A percentile compares a stretch with the other conserved stretches of the same genome.
phyloP scores from a whole-genome alignment of 768 basidiomycete genomes.

The Podaxis mareebaensis region DNA sequence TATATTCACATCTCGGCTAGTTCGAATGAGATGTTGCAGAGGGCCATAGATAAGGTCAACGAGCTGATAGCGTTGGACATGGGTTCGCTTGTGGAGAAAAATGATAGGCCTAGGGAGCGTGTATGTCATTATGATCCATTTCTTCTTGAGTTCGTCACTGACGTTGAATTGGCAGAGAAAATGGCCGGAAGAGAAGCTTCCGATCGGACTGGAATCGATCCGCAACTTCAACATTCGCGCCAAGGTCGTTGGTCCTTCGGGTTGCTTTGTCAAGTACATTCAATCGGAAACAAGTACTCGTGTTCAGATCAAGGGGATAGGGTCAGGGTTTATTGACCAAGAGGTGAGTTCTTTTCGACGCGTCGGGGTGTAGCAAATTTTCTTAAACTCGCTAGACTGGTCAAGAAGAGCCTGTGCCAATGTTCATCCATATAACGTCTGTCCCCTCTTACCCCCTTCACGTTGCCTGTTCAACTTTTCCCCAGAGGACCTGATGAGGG shows the following conservation, averaged over 20 bases:
- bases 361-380: slow-evolving; percentile 30
- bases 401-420: slow-evolving; percentile 82
- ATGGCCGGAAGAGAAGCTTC: slow-evolving; percentile 98
- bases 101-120: slow-evolving; percentile 65
- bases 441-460: too few relatives aligned
- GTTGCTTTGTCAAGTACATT: slow-evolving; percentile 97
- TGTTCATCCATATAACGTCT: slow-evolving; percentile 84
- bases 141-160: not conserved
- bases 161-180: slow-evolving; percentile 57
- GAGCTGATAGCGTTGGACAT: slow-evolving; percentile 75
- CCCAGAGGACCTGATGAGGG: slow-evolving; percentile 77
- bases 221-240: slow-evolving; percentile 97
- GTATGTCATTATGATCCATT: slow-evolving; percentile 33
- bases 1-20: slow-evolving; percentile 91
- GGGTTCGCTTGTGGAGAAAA: slow-evolving; percentile 80
- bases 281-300: slow-evolving; percentile 95
- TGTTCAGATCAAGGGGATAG: slow-evolving; percentile 95
- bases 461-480: slow-evolving; percentile 7
- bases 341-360: slow-evolving; percentile 17
- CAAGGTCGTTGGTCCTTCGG: slow-evolving; percentile 95
- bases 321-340: slow-evolving; percentile 90
- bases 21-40: slow-evolving; percentile 62
- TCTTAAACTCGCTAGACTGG: slow-evolving; percentile 54
- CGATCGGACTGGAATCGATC: slow-evolving; percentile 85
- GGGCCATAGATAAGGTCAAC: slow-evolving; percentile 69